Conservation (phyloP, 257 asterid genomes). For the Penstemon davidsonii region DNA sequence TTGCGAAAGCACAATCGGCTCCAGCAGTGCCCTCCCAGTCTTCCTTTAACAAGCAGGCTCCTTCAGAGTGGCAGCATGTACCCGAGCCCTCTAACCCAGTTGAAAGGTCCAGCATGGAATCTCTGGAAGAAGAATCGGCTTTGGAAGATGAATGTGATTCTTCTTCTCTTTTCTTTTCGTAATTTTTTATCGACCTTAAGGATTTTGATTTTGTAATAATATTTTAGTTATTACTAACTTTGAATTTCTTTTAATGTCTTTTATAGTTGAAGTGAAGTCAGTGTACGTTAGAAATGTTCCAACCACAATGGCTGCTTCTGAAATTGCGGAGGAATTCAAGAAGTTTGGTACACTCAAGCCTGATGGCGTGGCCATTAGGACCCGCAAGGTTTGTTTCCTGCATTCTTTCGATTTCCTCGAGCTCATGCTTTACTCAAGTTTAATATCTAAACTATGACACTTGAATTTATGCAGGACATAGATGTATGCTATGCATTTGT, state of each 20-base stretch:
- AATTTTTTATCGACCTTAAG: constrained; percentile 6
- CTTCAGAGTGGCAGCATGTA: constrained; percentile 62
- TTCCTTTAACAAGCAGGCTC: constrained; percentile 45
- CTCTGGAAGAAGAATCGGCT: constrained; percentile 59
- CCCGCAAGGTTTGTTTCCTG: constrained; percentile 77
- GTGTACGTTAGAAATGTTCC: constrained; percentile 96
- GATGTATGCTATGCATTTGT: constrained; percentile 97
- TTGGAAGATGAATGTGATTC: constrained; percentile 76
- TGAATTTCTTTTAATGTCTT: constrained; percentile 18
- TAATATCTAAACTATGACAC: constrained; percentile 15
- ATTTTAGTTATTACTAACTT: constrained; percentile 11
- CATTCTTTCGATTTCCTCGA: constrained; percentile 7
- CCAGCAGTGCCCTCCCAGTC: constrained; percentile 46
- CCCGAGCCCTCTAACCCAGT: constrained; percentile 49
- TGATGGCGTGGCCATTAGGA: constrained; percentile 96
- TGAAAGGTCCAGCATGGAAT: constrained; percentile 62
- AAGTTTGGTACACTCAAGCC: constrained; percentile 83
- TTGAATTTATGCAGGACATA: constrained; percentile 63
- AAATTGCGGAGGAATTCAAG: constrained; percentile 90
- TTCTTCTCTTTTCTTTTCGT: constrained; percentile 11
- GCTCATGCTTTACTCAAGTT: background rate
- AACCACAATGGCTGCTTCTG: constrained; percentile 81
- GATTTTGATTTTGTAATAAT: background rate
- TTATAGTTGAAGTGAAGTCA: constrained; percentile 80
- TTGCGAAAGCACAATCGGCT: constrained; percentile 65